Percentiles rank a stretch among this genome's conserved stretches.
phyloP scores from a whole-genome alignment of 805 yeast genomes.

The Schwanniomyces pseudopolymorphus region DNA sequence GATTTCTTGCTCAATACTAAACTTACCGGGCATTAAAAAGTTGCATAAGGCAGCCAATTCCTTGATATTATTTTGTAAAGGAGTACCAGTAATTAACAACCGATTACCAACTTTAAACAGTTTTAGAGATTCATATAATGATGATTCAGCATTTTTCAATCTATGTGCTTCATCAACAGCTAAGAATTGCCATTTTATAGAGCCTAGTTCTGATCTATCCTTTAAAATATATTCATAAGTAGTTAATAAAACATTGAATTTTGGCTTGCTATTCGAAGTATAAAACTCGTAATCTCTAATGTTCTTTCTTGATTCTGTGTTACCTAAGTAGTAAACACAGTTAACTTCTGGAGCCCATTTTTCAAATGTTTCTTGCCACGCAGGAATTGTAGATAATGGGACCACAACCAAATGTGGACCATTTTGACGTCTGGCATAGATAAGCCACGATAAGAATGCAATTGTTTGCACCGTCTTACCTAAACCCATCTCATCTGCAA shows the following conservation, averaged over 20 bases:
- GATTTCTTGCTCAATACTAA: slow-evolving; percentile 88
- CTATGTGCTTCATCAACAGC: slow-evolving; percentile 99
- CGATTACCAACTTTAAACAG: slow-evolving; percentile 84
- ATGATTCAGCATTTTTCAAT: slow-evolving; percentile 89
- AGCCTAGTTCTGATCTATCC: slow-evolving; percentile 77
- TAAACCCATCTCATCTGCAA: slow-evolving; percentile 98
- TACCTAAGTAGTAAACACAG: slow-evolving; percentile 90
- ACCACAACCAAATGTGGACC: slow-evolving; percentile 98
- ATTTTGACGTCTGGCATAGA: slow-evolving; percentile 92
- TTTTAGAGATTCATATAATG: slow-evolving; percentile 82
- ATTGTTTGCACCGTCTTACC: slow-evolving; percentile 98
- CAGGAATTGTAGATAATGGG: slow-evolving; percentile 93
- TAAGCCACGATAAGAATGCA: slow-evolving; percentile 89
- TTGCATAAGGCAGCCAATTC: slow-evolving; percentile 94
- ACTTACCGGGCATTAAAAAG: slow-evolving; percentile 93
- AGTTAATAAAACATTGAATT: slow-evolving; percentile 88
- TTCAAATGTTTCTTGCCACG: slow-evolving; percentile 99
- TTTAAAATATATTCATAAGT: slow-evolving; percentile 96
- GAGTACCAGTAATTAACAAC: slow-evolving; percentile 94
- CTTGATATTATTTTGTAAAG: slow-evolving; percentile 91
- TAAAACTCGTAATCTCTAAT: slow-evolving; percentile 86
- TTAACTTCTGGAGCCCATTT: slow-evolving; percentile 97
- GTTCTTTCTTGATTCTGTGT: slow-evolving; percentile 76
- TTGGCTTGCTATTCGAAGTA: slow-evolving; percentile 63
- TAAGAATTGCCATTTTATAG: slow-evolving; percentile 89